A percentile compares a stretch with the other conserved stretches of the same genome.
phyloP scores from a whole-genome alignment of 352 stramenopile species.

The Phytopythium boreale region DNA sequence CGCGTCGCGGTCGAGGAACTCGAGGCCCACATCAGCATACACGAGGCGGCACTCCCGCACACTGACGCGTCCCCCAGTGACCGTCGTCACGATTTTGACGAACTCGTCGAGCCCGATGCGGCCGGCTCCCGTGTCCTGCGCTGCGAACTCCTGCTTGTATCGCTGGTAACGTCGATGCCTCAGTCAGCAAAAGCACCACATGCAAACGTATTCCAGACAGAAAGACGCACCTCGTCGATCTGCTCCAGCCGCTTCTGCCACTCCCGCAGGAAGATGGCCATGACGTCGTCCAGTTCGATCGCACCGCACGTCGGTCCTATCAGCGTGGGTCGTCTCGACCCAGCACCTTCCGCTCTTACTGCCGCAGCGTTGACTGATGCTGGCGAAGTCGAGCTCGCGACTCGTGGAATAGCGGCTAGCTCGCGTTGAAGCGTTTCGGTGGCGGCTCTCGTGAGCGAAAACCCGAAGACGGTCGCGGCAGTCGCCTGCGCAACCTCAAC shows the following conservation, averaged over 20 bases:
- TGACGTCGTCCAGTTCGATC: constrained; percentile 60
- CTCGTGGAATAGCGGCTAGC: constrained; percentile 26
- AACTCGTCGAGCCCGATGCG: constrained; percentile 72
- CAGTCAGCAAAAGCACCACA: neutral
- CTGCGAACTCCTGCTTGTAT: constrained; percentile 49
- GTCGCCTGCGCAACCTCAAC: constrained; percentile 25
- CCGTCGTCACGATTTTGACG: constrained; percentile 62
- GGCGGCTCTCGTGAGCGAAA: constrained; percentile 33
- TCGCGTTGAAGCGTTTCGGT: constrained; percentile 32
- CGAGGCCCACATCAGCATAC: constrained; percentile 55
- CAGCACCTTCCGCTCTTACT: neutral
- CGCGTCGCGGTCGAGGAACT: constrained; percentile 56
- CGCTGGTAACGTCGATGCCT: constrained; percentile 14
- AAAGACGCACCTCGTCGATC: constrained; percentile 46
- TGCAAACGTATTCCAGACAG: neutral
- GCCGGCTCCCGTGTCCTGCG: constrained; percentile 35
- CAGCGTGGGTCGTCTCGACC: neutral
- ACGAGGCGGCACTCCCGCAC: constrained; percentile 59
- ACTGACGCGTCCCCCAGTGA: constrained; percentile 44
- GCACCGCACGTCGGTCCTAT: neutral
- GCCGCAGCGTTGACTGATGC: neutral
- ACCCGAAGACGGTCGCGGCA: constrained; percentile 40
- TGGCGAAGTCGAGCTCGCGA: neutral
- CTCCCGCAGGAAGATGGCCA: constrained; percentile 51
- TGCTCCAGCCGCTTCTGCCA: constrained; percentile 44